Conservation (phyloP, 176 grass and related monocot genomes). For the Carex kokanica region DNA sequence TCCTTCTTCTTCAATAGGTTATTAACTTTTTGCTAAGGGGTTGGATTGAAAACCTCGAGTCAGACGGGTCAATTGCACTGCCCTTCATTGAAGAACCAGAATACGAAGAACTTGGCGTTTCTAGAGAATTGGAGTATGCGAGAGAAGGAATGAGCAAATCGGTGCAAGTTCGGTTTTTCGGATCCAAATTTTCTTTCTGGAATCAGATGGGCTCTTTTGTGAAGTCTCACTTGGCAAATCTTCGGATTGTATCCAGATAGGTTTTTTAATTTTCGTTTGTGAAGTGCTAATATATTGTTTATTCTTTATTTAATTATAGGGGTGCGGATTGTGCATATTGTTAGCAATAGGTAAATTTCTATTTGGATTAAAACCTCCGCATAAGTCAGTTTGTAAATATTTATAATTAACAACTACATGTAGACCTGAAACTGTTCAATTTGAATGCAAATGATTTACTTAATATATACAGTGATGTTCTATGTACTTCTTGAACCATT, state of each 20-base stretch:
- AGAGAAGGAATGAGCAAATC: constrained; percentile 76
- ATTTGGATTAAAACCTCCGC: neutral
- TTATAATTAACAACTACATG: neutral
- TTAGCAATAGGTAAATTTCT: constrained; percentile 13
- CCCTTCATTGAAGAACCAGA: constrained; percentile 72
- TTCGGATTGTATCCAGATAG: constrained; percentile 44
- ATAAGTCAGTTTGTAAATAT: constrained; percentile 19
- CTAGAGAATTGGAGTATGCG: constrained; percentile 64
- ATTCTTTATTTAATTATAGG: constrained; percentile 33
- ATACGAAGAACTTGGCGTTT: constrained; percentile 41
- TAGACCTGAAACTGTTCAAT: neutral
- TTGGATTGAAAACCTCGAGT: constrained; percentile 90
- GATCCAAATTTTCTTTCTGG: constrained; percentile 64
- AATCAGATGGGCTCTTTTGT: constrained; percentile 51
- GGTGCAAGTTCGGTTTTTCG: constrained; percentile 61
- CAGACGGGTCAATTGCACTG: constrained; percentile 47
- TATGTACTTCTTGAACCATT: neutral
- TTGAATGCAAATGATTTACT: neutral
- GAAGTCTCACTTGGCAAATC: constrained; percentile 40
- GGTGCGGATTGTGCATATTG: neutral
- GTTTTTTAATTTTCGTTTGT: neutral
- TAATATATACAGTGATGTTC: neutral
- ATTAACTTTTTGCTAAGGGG: constrained; percentile 87
- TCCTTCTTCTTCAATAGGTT: constrained; percentile 43
- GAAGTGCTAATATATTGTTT: constrained; percentile 20